A percentile compares a stretch with the other conserved stretches of the same genome.
Evolutionary conservation across 2,329 filamentous ascomycete genomes (phyloP).

Genomic region (Scedosporium apiospermum): DNA sequence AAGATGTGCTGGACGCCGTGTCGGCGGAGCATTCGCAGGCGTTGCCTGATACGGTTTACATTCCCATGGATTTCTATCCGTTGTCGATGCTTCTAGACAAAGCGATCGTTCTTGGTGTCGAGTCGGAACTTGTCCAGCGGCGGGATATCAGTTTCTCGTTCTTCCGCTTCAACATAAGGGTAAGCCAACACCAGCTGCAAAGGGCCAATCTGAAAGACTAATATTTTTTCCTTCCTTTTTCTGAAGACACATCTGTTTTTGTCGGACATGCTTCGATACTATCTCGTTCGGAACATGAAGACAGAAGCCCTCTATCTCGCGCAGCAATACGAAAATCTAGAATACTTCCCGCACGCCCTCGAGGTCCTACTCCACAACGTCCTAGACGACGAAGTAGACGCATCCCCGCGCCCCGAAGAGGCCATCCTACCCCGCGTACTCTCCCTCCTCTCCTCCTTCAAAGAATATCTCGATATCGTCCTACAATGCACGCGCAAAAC

Average conservation of each 20-base stretch:
- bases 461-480: conserved; percentile 86
- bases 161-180: conserved; percentile 78
- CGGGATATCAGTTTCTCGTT: conserved; percentile 87
- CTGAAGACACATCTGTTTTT: conserved; percentile 81
- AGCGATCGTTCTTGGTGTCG: conserved; percentile 81
- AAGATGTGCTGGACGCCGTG: conserved; percentile 68
- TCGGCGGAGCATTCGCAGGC: conserved; percentile 58
- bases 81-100: conserved; percentile 81
- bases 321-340: conserved; percentile 74
- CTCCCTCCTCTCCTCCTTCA: conserved; percentile 61
- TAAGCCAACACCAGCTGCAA: conserved; percentile 33
- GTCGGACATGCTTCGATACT: conserved; percentile 73
- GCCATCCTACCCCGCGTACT: conserved; percentile 55
- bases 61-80: conserved; percentile 92
- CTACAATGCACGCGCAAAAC: conserved; percentile 97
- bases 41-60: conserved; percentile 62
- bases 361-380: conserved; percentile 90
- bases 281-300: conserved; percentile 67
- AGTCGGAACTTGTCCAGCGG: conserved; percentile 87
- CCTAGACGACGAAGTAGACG: conserved; percentile 86
- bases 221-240: neutral
- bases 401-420: conserved; percentile 50
- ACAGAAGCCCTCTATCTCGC: conserved; percentile 72
- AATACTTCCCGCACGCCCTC: conserved; percentile 87
- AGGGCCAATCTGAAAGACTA: neutral